Base-by-base conservation (phyloP, 768 basidiomycete species). In the Tricholoma hemisulphureum region DNA sequence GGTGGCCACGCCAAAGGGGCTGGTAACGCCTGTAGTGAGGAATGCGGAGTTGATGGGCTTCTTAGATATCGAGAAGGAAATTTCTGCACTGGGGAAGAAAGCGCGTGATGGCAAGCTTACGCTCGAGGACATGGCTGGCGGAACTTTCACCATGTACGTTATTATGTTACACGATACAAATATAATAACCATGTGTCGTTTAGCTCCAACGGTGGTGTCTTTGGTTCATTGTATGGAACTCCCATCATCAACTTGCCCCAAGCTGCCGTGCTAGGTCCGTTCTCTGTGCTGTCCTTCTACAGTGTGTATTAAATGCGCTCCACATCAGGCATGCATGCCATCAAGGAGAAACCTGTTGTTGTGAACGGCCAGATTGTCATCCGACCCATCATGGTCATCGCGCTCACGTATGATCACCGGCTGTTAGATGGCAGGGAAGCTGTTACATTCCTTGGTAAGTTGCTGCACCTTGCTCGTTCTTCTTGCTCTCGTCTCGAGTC, bases 221-320 rank as follows among this genome's bases (percentile, higher is more conserved):
- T 99, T 68, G 96, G 96, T 43, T 96, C 93, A 50, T 78, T 99
- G 50, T 97, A 89, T 67, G 96, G 96, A 37, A 99, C 96, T n/a
- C 96, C 96, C 34, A 99, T 99, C 69, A 96, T 98, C 77, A 98
- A 98, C 80, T 79, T 95, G 45, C 96, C 95, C 4, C 96, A 98
- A 71, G 76, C 94, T 21, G 96, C 95, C 53, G 94, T 98, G 6
- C 85, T 99, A 55, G 95, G 91, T 81, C 65, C 60, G 80, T 73
- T 24, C 16, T 32, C 20, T 28, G 14, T 29, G 32, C 16, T 41
- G 31, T 31, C n/a, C 31, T 20, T 13, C 26, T 31, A 46, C 53
- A 26, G 37, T 24, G 43, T 41, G 43, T 28, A 41, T 51, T 46
- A 28, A 23, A 32, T 23, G 46, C 29, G 43, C 9, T 61, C 11